These are phyloP conservation scores for Trichomonascaceae sp. DNA, from an alignment of 1,139 yeast species.

Conservation along the genomic window DNA sequence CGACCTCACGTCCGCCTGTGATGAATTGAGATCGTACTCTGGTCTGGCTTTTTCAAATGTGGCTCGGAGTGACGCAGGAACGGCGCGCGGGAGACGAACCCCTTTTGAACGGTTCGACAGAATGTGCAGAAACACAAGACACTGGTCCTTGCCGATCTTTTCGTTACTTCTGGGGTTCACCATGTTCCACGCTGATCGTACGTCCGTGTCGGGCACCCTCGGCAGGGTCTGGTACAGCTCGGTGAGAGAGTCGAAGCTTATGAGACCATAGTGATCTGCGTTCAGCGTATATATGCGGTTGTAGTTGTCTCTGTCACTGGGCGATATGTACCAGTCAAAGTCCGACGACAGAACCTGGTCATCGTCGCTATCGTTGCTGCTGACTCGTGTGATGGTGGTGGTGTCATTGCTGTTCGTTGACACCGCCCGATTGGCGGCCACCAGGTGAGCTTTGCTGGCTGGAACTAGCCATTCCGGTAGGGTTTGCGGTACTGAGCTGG, in stretches of 20 bases:
- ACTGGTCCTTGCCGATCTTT: conserved; percentile 88
- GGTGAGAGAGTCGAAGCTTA: conserved; percentile 56
- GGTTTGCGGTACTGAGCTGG: conserved; percentile 46
- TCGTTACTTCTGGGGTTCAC: conserved; percentile 82
- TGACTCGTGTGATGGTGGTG: conserved; percentile 1
- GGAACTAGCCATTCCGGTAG: conserved; percentile 92
- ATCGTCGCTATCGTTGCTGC: conserved; percentile 32
- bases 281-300: conserved; percentile 67
- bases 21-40: conserved; percentile 50
- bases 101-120: conserved; percentile 85
- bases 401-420: conserved; percentile 11
- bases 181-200: conserved; percentile 89
- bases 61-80: conserved; percentile 86
- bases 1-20: conserved; percentile 31
- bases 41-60: conserved; percentile 82
- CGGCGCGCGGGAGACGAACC: conserved; percentile 77
- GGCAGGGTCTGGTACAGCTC: conserved; percentile 56
- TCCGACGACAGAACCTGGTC: conserved; percentile 47
- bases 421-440: conserved; percentile 67
- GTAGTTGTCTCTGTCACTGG: conserved; percentile 66
- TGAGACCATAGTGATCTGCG: conserved; percentile 72
- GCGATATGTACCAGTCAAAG: conserved; percentile 95
- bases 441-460: conserved; percentile 69
- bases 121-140: conserved; percentile 77
- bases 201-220: conserved; percentile 70